Conservation (phyloP, 2,329 filamentous ascomycete genomes). For the Aspergillus transmontanensis region DNA sequence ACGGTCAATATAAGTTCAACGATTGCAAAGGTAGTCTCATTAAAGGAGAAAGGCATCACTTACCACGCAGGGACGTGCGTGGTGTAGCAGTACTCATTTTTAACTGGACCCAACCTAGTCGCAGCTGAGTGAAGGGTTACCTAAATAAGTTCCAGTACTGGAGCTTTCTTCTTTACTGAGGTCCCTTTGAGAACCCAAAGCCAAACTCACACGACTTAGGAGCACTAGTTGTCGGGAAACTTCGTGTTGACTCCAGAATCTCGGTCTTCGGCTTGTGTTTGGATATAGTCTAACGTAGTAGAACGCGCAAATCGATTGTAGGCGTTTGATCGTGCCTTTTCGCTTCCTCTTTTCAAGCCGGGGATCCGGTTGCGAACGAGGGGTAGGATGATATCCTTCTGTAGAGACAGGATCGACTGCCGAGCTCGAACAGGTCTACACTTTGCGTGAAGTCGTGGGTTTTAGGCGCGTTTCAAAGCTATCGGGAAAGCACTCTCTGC, state of each 20-base stretch:
- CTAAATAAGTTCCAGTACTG: neutral
- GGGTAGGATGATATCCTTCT: neutral
- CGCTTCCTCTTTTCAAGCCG: neutral
- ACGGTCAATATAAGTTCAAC: slow-evolving; percentile 17
- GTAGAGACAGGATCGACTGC: neutral
- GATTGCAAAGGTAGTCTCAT: neutral
- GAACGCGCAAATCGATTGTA: neutral
- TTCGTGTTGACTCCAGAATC: neutral
- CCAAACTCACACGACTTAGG: neutral
- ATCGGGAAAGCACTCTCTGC: slow-evolving; percentile 16
- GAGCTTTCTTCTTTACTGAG: neutral
- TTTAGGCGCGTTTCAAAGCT: slow-evolving; percentile 22
- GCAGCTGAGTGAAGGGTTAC: neutral
- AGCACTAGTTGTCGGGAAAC: neutral
- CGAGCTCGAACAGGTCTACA: slow-evolving; percentile 4
- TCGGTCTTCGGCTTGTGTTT: neutral
- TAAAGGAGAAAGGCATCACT: slow-evolving; percentile 8
- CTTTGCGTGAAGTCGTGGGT: slow-evolving; percentile 11
- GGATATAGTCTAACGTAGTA: neutral
- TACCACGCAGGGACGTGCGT: slow-evolving; percentile 33
- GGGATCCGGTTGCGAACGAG: neutral
- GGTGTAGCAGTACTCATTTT: slow-evolving; percentile 28
- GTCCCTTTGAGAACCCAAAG: neutral
- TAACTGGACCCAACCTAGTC: neutral
- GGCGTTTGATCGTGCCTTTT: neutral